Evolutionary conservation across 495 filamentous ascomycete species (phyloP).

Genomic region (Amphirosellinia nigrospora): DNA sequence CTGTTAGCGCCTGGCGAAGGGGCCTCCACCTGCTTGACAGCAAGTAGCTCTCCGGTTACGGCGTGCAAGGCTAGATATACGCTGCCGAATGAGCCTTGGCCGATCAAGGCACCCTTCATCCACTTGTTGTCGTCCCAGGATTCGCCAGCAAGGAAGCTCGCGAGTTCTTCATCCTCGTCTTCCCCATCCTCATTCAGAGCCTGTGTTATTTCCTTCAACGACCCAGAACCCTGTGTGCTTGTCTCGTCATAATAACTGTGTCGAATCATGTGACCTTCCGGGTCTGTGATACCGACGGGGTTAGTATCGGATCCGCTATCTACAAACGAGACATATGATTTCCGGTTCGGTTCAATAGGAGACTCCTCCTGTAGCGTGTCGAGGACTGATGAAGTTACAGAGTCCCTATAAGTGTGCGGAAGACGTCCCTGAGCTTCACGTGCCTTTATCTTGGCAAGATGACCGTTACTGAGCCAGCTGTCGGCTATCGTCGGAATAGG

Average conservation of each 20-base stretch:
- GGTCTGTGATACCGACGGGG: slow-evolving; percentile 72
- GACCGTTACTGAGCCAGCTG: slow-evolving; percentile 76
- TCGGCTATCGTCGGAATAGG: slow-evolving; percentile 97
- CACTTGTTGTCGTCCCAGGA: slow-evolving; percentile 95
- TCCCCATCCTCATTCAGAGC: slow-evolving; percentile 87
- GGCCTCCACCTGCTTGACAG: slow-evolving; percentile 97
- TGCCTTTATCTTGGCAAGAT: slow-evolving; percentile 55
- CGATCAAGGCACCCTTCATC: slow-evolving; percentile 98
- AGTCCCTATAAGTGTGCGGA: slow-evolving; percentile 73
- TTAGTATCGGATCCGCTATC: slow-evolving; percentile 76
- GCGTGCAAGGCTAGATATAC: slow-evolving; percentile 97
- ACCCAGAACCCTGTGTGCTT: slow-evolving; percentile 66
- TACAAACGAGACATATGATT: slow-evolving; percentile 91
- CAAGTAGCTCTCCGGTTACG: slow-evolving; percentile 95
- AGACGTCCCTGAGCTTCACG: slow-evolving; percentile 48
- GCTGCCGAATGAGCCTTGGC: slow-evolving; percentile 94
- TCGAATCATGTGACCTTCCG: slow-evolving; percentile 65
- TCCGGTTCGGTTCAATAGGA: slow-evolving; percentile 84
- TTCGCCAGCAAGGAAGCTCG: slow-evolving; percentile 85
- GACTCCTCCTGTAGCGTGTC: slow-evolving; percentile 90
- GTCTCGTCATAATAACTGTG: slow-evolving; percentile 87
- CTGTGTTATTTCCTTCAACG: slow-evolving; percentile 60
- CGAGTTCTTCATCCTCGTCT: slow-evolving; percentile 78
- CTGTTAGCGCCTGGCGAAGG: slow-evolving; percentile 79
- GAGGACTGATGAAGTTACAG: slow-evolving; percentile 83